These are phyloP conservation scores for Ceratocystis alfenasii DNA, from an alignment of 2,329 filamentous ascomycete species.

Conservation along the genomic window DNA sequence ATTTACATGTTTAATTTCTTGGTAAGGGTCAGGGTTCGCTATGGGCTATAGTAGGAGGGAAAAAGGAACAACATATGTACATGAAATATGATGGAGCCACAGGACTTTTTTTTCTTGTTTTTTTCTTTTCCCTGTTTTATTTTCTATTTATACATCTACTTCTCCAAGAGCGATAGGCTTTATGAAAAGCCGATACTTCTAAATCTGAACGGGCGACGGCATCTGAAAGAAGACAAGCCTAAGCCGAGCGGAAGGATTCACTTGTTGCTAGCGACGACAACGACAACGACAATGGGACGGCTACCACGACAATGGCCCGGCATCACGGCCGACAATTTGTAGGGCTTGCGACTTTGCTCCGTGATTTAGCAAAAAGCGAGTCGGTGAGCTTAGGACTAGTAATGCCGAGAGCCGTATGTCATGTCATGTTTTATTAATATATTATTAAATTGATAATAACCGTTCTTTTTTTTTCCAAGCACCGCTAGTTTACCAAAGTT, in stretches of 20 bases:
- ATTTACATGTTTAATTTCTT: conserved; percentile 7
- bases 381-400: not conserved
- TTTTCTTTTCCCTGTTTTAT: not conserved
- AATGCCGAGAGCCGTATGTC: not conserved
- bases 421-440: too few species aligned
- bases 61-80: not conserved
- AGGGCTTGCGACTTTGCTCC: not conserved
- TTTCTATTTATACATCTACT: not conserved
- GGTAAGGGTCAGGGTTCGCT: not conserved
- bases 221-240: not conserved
- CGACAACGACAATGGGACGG: not conserved
- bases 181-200: too few species aligned
- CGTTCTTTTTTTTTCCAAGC: too few species aligned
- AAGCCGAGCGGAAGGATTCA: not conserved
- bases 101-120: not conserved
- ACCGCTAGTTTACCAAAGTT: too few species aligned
- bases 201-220: not conserved
- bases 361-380: not conserved
- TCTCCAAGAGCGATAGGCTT: not conserved
- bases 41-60: not conserved
- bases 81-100: conserved; percentile 9
- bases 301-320: not conserved
- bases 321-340: not conserved
- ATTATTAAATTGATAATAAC: too few species aligned
- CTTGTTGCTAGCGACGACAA: not conserved